Base-by-base conservation (phyloP, 306 rosid genomes). In the Carpinus viminea region DNA sequence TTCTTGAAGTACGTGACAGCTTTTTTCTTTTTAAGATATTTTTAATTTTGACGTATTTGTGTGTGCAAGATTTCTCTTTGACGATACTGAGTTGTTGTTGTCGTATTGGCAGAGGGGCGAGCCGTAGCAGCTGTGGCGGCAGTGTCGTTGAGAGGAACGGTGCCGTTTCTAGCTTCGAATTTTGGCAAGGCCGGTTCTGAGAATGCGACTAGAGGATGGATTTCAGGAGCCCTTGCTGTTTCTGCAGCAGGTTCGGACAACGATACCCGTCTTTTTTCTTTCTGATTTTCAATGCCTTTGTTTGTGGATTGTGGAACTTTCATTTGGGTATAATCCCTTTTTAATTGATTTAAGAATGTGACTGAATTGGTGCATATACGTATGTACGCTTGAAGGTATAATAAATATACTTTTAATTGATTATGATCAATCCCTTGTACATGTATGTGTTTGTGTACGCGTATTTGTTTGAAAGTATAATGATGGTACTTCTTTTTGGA, bases 141-240 rank as follows among this genome's bases (percentile, higher is more conserved):
- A 0, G 88, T 92, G 68, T 52, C 92, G 7, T 79, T 83, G 17
- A 79, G 83, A 52, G 82, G 81, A 46, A 91, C 84, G 62, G 79
- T 34, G 31, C 85, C 93, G 26, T 70, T 76, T 38, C 66, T 81
- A 31, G 89, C 90, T 72, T 86, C 97, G 12, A 62, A 81, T 36
- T 85, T 72, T 71, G 78, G 88, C 4, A 91, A 80, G 69, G 71
- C 85, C 1, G 86, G 86, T 80, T 85, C 97, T 52, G 83, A 54
- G 80, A 86, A 72, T 79, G 86, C 89, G 47, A 74, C 84, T 76
- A 51, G 76, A 4, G 48, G 87, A 55, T 94, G 97, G 98, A 74
- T 92, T 84, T 76, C 95, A 7, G 97, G 95, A 79, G 87, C 90
- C 24, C 81, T 94, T 9, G 92, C 93, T 73, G 79, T 94, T 74